These are phyloP conservation scores for Geotrichum aggregatum DNA, from an alignment of 1,139 yeast species.

Conservation along the genomic window DNA sequence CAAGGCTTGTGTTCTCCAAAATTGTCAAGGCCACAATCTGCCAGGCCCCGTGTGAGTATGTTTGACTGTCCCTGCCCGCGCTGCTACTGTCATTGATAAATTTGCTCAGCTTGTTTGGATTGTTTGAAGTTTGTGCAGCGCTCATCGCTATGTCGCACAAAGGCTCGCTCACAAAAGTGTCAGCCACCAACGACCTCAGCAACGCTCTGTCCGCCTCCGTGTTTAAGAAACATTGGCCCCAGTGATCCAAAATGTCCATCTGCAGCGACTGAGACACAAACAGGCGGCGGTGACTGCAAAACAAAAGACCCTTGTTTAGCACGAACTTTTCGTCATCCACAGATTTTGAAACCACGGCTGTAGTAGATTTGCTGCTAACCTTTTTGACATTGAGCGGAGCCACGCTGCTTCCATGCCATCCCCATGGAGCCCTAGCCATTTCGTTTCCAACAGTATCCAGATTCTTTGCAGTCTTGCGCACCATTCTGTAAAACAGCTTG, in stretches of 20 bases:
- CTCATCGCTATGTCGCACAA: background rate
- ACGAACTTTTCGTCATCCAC: background rate
- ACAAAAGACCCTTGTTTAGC: background rate
- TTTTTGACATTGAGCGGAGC: too few relatives aligned
- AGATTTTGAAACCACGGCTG: too few relatives aligned
- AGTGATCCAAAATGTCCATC: background rate
- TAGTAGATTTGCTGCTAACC: too few relatives aligned
- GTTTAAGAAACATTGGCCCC: background rate
- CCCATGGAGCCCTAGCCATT: background rate
- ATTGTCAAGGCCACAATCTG: background rate
- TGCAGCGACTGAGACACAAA: background rate
- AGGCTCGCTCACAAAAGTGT: background rate
- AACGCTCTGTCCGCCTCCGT: background rate
- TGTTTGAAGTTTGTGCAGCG: background rate
- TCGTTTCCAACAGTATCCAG: background rate
- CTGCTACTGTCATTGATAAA: too few relatives aligned
- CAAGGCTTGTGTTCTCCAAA: background rate
- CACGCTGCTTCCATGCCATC: too few relatives aligned
- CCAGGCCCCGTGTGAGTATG: too few relatives aligned
- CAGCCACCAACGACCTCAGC: background rate
- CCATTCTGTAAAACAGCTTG: background rate
- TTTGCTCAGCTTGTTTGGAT: too few relatives aligned
- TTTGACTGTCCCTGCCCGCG: too few relatives aligned
- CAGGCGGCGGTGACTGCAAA: background rate
- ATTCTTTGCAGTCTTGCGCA: background rate